These are phyloP conservation scores for Curvularia lunata DNA, from an alignment of 2,329 filamentous ascomycete species.

Conservation along the genomic window DNA sequence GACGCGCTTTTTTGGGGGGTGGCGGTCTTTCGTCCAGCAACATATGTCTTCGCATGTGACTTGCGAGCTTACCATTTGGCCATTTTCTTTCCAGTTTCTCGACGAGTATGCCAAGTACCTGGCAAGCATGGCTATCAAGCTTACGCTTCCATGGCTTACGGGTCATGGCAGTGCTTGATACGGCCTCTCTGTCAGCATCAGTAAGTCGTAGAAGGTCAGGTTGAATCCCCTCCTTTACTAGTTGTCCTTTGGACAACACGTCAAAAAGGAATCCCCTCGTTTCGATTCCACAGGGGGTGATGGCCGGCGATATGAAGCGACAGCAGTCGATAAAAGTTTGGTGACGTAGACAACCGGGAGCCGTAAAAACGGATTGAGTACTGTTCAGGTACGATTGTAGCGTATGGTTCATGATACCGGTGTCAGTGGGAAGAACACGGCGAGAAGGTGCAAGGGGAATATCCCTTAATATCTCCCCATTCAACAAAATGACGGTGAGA, in stretches of 20 bases:
- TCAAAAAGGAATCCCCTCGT: slow-evolving; percentile 19
- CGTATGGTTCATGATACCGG: slow-evolving; percentile 4
- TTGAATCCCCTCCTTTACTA: neutral
- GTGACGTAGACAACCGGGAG: slow-evolving; percentile 8
- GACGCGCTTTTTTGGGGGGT: neutral
- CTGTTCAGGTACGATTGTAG: slow-evolving; percentile 10
- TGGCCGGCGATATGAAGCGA: slow-evolving; percentile 16
- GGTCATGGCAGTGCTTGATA: neutral
- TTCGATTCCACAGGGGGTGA: slow-evolving; percentile 16
- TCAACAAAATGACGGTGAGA: slow-evolving; percentile 22
- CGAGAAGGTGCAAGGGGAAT: too few species aligned
- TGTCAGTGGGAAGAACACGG: neutral
- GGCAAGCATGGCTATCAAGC: neutral
- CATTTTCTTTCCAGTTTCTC: neutral
- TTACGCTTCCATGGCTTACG: neutral
- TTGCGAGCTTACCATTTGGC: neutral
- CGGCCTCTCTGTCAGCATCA: neutral
- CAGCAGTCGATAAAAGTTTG: slow-evolving; percentile 26
- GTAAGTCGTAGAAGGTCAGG: neutral
- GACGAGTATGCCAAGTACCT: neutral
- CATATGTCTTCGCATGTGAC: neutral
- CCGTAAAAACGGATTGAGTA: slow-evolving; percentile 11
- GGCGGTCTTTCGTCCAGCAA: slow-evolving; percentile 1
- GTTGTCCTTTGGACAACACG: slow-evolving; percentile 1
- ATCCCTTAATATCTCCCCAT: slow-evolving; percentile 25